Evolutionary conservation across 805 yeast genomes (phyloP), one percentile per base, ranked within the genome.

Genomic region (Candida pseudoglaebosa): DNA sequence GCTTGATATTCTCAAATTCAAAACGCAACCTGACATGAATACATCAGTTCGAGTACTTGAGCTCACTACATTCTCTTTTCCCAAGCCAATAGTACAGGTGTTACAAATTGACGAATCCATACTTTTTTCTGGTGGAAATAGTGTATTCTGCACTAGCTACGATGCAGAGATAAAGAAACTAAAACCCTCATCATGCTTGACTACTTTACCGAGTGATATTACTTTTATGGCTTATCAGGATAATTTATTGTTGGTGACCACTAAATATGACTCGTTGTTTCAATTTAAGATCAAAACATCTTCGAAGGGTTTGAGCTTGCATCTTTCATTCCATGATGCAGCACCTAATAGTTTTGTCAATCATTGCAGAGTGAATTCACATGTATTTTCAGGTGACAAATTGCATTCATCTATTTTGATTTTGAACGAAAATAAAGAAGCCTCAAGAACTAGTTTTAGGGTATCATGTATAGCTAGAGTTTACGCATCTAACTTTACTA

Each of bases 381-480:
- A 50, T n/a, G 44, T 61, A 2, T 46, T 62, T 7, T 59, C 60
- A 1, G 62, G 65, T 3, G 71, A 67, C 40, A 66, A 64, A 39
- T 49, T 61, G 3, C 63, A 61, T 38, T 63, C 70, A 0, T 47
- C 64, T 5, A 32, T 68, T 13, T 36, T 59, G 5, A 41, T 67
- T 0, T 44, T 65, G 42, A 54, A 53, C 31, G 36, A 44, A 5
- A 29, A 39, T 7, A 40, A 42, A 4, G 35, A 45, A n/a, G 28
- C 31, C 12, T 38, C 12, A 28, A 22, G 29, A 20, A 17, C 28
- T 15, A 36, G 32, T 20, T 49, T 49, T 40, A 56, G 45, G 37
- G 37, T 60, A 38, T 44, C 63, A 1, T 49, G 59, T 26, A 56
- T 68, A 32, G 64, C 73, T 2, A 43, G 71, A 17, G 63, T 65